phyloP scores from a whole-genome alignment of 768 basidiomycete genomes.

The Lactarius trivialis region DNA sequence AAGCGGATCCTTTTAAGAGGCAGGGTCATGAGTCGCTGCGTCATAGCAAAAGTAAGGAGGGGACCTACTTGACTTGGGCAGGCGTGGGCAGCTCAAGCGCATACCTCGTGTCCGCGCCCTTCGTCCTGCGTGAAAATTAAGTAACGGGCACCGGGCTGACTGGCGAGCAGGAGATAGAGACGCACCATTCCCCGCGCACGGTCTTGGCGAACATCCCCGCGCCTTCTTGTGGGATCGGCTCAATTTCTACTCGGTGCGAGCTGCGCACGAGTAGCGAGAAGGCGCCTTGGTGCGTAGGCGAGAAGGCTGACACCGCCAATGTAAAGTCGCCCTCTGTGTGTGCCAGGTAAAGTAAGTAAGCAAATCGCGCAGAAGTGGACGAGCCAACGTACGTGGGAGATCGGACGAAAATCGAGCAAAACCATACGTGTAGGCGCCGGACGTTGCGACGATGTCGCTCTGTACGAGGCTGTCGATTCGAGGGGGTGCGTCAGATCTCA shows the following conservation, averaged over 20 bases:
- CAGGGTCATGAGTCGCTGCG: neutral
- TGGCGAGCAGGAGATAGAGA: neutral
- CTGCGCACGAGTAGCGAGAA: conserved; percentile 64
- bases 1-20: conserved; percentile 54
- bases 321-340: conserved; percentile 70
- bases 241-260: conserved; percentile 53
- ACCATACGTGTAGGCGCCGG: conserved; percentile 80
- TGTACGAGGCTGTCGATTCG: conserved; percentile 41
- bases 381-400: conserved; percentile 42
- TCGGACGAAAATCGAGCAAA: conserved; percentile 48
- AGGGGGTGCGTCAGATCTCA: neutral
- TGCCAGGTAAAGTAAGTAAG: neutral
- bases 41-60: neutral
- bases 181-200: conserved; percentile 69
- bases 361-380: conserved; percentile 10
- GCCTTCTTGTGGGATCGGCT: conserved; percentile 73
- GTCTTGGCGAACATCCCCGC: conserved; percentile 82
- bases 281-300: conserved; percentile 58
- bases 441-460: conserved; percentile 65
- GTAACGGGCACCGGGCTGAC: conserved; percentile 31
- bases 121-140: conserved; percentile 58
- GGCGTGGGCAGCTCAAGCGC: conserved; percentile 48
- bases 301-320: conserved; percentile 79
- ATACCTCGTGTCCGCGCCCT: conserved; percentile 62
- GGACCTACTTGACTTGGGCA: conserved; percentile 52